Conservation (phyloP, 2,329 filamentous ascomycete species). For the Botrytis medusae region DNA sequence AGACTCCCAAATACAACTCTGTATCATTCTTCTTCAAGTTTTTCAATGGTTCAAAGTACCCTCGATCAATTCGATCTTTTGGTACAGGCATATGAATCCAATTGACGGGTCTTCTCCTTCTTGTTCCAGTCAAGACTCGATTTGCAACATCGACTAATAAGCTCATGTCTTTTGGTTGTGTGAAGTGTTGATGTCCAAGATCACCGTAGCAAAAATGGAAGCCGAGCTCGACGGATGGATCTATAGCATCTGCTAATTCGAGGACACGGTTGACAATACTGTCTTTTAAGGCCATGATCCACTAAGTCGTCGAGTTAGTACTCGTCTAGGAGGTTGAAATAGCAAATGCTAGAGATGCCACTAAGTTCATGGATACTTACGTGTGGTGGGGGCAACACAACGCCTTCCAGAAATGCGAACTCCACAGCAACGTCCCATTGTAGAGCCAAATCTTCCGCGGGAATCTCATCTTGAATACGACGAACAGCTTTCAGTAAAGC, state of each 20-base stretch:
- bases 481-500: constrained; percentile 32
- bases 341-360: not conserved
- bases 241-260: constrained; percentile 39
- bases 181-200: constrained; percentile 45
- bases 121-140: constrained; percentile 31
- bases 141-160: constrained; percentile 44
- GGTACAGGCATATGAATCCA: constrained; percentile 49
- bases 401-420: constrained; percentile 34
- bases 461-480: constrained; percentile 37
- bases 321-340: not conserved
- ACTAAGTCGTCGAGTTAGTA: constrained; percentile 1
- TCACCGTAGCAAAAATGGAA: constrained; percentile 52
- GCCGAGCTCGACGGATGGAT: constrained; percentile 44
- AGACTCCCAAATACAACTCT: constrained; percentile 45
- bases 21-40: constrained; percentile 38
- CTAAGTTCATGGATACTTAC: not conserved
- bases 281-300: constrained; percentile 34
- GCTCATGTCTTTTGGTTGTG: constrained; percentile 42
- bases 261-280: constrained; percentile 41
- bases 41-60: constrained; percentile 44
- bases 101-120: constrained; percentile 39
- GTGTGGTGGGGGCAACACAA: constrained; percentile 7
- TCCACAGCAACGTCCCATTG: constrained; percentile 39
- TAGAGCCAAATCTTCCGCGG: constrained; percentile 38
- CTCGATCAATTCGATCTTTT: constrained; percentile 40